Conservation (phyloP, 192 early-diverging fungal genomes). For the Chytriomyces confervae region DNA sequence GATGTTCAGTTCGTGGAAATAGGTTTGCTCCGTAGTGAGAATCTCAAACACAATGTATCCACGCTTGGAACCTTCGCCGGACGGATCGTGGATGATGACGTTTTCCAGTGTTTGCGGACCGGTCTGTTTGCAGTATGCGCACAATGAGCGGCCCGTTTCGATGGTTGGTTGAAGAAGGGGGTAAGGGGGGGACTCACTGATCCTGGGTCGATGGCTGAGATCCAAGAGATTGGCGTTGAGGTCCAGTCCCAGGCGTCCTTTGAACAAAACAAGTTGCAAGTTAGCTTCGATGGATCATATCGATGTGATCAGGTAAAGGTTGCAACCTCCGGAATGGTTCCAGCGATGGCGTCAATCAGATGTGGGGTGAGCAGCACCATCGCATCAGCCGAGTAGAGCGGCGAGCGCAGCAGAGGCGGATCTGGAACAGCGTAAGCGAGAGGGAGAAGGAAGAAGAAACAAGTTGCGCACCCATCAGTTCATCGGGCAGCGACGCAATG, state of each 20-base stretch:
- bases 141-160: not conserved
- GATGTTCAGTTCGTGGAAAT: constrained; percentile 46
- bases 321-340: constrained; percentile 41
- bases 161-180: not conserved
- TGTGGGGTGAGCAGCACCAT: constrained; percentile 48
- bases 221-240: constrained; percentile 30
- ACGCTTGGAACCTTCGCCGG: constrained; percentile 12
- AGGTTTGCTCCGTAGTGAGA: constrained; percentile 52
- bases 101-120: constrained; percentile 1
- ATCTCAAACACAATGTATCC: constrained; percentile 54
- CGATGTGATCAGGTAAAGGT: not conserved
- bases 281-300: not conserved
- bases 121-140: not conserved
- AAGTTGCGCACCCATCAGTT: not conserved
- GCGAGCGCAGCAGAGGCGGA: constrained; percentile 43
- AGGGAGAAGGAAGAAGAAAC: not conserved
- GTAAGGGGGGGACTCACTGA: not conserved
- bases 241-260: constrained; percentile 53
- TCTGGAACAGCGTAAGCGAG: constrained; percentile 11
- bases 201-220: not conserved
- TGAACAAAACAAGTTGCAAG: not conserved
- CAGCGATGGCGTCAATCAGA: constrained; percentile 56
- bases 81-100: constrained; percentile 11
- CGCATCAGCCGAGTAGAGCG: constrained; percentile 51
- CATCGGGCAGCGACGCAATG: constrained; percentile 3